Evolutionary conservation across 441 rosid species (phyloP).

Genomic region (Erodium trifolium): DNA sequence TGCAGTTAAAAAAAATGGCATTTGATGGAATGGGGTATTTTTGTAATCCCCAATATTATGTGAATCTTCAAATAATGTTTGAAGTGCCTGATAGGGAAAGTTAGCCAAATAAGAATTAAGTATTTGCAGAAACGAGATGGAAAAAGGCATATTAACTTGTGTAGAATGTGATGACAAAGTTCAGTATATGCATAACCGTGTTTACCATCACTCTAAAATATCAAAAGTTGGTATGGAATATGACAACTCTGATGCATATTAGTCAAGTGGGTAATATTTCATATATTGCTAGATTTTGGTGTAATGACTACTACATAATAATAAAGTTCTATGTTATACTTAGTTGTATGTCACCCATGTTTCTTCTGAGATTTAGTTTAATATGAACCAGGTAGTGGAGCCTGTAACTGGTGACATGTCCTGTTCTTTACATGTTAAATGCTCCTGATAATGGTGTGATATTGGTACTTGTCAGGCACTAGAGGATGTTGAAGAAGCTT

Average conservation of each 20-base stretch:
- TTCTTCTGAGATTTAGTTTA: constrained; percentile 12
- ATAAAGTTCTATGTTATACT: neutral
- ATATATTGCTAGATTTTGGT: constrained; percentile 8
- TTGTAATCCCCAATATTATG: neutral
- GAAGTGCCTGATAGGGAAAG: neutral
- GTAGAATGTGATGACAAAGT: neutral
- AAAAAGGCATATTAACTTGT: neutral
- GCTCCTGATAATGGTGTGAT: constrained; percentile 21
- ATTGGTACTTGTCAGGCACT: constrained; percentile 50
- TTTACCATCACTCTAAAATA: neutral
- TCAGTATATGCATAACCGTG: neutral
- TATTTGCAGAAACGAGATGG: neutral
- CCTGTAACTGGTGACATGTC: constrained; percentile 8
- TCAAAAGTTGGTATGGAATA: neutral
- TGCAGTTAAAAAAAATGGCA: neutral
- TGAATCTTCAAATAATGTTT: neutral
- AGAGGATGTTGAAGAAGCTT: constrained; percentile 87
- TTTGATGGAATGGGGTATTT: neutral
- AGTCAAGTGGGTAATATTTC: neutral
- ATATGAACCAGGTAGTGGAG: neutral
- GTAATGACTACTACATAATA: constrained; percentile 1
- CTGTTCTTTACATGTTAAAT: constrained; percentile 17
- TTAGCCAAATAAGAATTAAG: neutral
- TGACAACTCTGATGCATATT: neutral
- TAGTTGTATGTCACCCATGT: neutral